Evolutionary conservation across 208 protist genomes (phyloP).

Genomic region (Leishmania arabica): DNA sequence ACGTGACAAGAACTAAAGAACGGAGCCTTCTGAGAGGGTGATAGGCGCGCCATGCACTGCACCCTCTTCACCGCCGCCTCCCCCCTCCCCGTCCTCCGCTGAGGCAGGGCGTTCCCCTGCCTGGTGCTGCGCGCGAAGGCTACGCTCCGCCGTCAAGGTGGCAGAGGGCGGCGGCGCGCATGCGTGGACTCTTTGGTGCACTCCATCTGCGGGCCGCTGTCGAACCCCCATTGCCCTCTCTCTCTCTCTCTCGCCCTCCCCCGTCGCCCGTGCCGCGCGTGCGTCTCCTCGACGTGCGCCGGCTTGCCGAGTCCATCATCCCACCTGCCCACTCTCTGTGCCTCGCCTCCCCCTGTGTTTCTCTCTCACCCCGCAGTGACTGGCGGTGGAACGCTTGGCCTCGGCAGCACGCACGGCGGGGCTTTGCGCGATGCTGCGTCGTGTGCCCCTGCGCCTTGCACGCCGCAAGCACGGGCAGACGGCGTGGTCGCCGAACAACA

Average conservation of each 20-base stretch:
- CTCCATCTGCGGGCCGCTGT: background rate
- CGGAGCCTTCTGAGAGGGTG: background rate
- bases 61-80: background rate
- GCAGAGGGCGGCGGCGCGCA: background rate
- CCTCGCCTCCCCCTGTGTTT: background rate
- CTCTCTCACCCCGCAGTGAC: background rate
- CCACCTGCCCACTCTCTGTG: background rate
- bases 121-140: background rate
- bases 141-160: background rate
- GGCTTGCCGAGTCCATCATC: background rate
- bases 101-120: background rate
- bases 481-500: slow-evolving; percentile 79
- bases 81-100: background rate
- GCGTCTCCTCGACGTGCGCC: background rate
- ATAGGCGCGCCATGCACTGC: background rate
- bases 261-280: background rate
- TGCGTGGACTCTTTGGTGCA: background rate
- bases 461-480: slow-evolving; percentile 71
- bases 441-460: slow-evolving; percentile 14
- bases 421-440: slow-evolving; percentile 32
- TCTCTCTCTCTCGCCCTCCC: background rate
- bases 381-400: background rate
- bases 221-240: background rate
- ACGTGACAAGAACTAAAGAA: background rate
- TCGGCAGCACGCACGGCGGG: background rate